Evolutionary conservation across 257 asterid species (phyloP).

Genomic region (Lithospermum erythrorhizon): DNA sequence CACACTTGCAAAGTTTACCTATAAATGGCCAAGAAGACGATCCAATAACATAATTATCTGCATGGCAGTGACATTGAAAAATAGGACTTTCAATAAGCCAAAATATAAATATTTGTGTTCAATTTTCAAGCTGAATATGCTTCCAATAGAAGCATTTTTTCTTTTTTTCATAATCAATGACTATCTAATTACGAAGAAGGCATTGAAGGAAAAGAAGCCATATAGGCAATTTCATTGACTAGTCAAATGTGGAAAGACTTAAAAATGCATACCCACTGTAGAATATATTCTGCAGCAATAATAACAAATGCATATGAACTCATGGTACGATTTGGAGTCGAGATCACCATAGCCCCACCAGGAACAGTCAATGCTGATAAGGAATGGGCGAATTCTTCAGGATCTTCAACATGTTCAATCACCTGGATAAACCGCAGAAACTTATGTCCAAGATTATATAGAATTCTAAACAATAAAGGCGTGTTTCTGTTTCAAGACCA

Average conservation of each 20-base stretch:
- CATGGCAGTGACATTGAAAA: no score
- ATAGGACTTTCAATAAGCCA: no score
- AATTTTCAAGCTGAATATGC: no score
- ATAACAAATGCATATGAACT: not conserved
- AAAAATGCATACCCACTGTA: not conserved
- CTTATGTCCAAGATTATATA: not conserved
- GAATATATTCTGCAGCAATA: not conserved
- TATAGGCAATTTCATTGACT: not conserved
- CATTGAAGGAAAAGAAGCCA: not conserved
- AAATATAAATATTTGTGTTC: no score
- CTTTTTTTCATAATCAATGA: no score
- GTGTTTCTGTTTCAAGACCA: no score
- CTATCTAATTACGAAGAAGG: no score
- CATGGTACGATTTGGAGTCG: constrained; percentile 1
- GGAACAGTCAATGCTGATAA: not conserved
- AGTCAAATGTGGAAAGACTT: not conserved
- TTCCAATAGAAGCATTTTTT: no score
- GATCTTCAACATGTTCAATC: not conserved
- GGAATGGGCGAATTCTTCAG: not conserved
- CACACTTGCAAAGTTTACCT: not conserved
- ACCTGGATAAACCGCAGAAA: not conserved
- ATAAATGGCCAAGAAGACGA: not conserved
- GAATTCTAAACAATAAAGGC: no score
- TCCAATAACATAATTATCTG: not conserved
- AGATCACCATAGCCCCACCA: not conserved